A percentile compares a stretch with the other conserved stretches of the same genome.
phyloP scores from a whole-genome alignment of 306 rosid genomes.

The Prunus dulcis region DNA sequence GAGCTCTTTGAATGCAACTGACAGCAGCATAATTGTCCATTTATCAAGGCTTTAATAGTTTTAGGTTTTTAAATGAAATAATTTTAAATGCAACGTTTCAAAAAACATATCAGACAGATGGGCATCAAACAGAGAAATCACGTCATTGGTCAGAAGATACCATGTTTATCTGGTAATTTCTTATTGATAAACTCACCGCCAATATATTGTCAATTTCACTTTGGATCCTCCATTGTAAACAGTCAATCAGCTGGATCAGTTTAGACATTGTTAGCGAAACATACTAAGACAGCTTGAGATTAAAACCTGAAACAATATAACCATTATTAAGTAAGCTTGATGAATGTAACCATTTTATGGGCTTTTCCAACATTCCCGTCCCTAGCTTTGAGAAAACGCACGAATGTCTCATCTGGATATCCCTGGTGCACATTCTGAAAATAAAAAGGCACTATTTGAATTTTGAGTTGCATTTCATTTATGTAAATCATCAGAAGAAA shows the following conservation, averaged over 20 bases:
- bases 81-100: background rate
- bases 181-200: slow-evolving; percentile 50
- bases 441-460: slow-evolving; percentile 13
- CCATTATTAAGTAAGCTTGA: slow-evolving; percentile 7
- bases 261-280: slow-evolving; percentile 29
- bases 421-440: slow-evolving; percentile 88
- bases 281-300: slow-evolving; percentile 10
- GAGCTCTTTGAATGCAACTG: background rate
- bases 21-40: background rate
- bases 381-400: slow-evolving; percentile 88
- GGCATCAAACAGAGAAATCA: slow-evolving; percentile 1
- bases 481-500: slow-evolving; percentile 9
- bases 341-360: slow-evolving; percentile 75
- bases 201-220: slow-evolving; percentile 79
- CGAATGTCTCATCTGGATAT: slow-evolving; percentile 55
- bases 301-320: background rate
- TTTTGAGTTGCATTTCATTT: slow-evolving; percentile 3
- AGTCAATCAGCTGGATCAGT: slow-evolving; percentile 71
- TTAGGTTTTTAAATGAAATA: background rate
- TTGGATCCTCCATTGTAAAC: slow-evolving; percentile 80
- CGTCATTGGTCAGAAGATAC: background rate
- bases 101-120: slow-evolving; percentile 2
- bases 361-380: slow-evolving; percentile 83
- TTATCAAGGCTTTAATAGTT: background rate
- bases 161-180: background rate